Base-by-base conservation (phyloP, 2,329 filamentous ascomycete species). In the Diaporthe sp. region DNA sequence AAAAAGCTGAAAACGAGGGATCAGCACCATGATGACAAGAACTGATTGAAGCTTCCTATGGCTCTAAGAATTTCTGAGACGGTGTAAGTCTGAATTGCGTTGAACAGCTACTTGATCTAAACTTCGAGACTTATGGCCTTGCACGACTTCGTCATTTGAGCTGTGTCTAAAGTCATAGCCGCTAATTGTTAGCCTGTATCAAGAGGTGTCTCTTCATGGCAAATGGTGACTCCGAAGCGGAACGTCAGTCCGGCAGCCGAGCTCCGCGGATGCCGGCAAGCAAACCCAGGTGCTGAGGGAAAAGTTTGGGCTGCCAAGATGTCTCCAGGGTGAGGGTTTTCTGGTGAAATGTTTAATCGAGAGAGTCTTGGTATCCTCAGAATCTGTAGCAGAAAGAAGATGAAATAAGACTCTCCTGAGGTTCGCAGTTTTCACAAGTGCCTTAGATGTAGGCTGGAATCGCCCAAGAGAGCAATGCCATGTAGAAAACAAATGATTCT, bases 1-100 rank as follows among this genome's bases (percentile, higher is more conserved):
- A 33, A 64, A 64, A 4, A 64, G 42, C 17, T 64, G 60, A 5
- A 64, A 25, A 33, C 60, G 60, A 47, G 60, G 60, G 10, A 64
- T 9, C 3, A 64, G 19, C 10, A 47, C 60, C 60, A 64, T 64
- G 25, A 13, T 47, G 25, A 25, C 40, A 15, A n/a, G 28, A 3
- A 12, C 1, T 47, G 9, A 12, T 45, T 7, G 1, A 12, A 8
- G 40, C 4, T 8, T 4, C 25, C n/a, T 33, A 28, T 33, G 15
- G 25, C 17, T 64, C 17, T 22, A 30, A n/a, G 25, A 64, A 6
- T 33, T 9, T 33, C 17, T 47, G 60, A 33, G 25, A 2, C 6
- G 25, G 17, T 9, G 2, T 6, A 7, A 6, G 3, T 45, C 19
- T 12, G 2, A 15, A 7, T 45, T 3, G 9, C n/a, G 7, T 45